Conservation (phyloP, 768 basidiomycete species). For the Suillus discolor region DNA sequence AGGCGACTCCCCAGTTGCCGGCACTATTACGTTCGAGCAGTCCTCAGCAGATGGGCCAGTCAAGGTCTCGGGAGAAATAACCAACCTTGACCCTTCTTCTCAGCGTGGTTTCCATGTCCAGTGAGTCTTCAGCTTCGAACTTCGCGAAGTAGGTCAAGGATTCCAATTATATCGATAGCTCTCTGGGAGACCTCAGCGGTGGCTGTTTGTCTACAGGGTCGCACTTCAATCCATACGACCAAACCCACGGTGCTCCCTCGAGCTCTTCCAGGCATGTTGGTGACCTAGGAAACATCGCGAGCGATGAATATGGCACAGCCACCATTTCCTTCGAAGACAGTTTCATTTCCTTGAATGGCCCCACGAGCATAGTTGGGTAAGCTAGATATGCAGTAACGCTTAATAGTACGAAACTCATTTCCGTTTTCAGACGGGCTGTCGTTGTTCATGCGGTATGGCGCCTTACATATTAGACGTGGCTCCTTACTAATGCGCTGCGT, state of each 20-base stretch:
- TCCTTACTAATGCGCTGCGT: constrained; percentile 14
- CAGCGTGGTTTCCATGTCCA: constrained; percentile 82
- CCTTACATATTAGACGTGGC: constrained; percentile 1
- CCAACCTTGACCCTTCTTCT: constrained; percentile 57
- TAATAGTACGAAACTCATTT: constrained; percentile 3
- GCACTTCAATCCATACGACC: constrained; percentile 76
- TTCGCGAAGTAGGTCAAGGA: constrained; percentile 23
- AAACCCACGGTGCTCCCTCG: constrained; percentile 65
- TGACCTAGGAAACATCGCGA: constrained; percentile 73
- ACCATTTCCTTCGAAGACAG: constrained; percentile 59
- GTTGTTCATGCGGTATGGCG: constrained; percentile 68
- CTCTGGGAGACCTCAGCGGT: constrained; percentile 61
- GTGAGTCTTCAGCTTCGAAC: constrained; percentile 40
- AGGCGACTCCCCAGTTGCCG: constrained; percentile 60
- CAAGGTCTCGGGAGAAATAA: constrained; percentile 62
- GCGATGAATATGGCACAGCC: constrained; percentile 60
- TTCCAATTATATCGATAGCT: constrained; percentile 14
- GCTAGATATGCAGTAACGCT: constrained; percentile 21
- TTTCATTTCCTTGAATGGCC: constrained; percentile 68
- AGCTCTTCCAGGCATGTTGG: constrained; percentile 67
- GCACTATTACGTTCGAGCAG: constrained; percentile 71
- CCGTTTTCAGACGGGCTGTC: constrained; percentile 56
- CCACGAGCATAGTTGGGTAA: constrained; percentile 70
- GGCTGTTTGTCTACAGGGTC: constrained; percentile 71
- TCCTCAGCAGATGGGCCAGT: constrained; percentile 49